Base-by-base conservation (phyloP, 495 filamentous ascomycete species). In the Ascobolus immersus region DNA sequence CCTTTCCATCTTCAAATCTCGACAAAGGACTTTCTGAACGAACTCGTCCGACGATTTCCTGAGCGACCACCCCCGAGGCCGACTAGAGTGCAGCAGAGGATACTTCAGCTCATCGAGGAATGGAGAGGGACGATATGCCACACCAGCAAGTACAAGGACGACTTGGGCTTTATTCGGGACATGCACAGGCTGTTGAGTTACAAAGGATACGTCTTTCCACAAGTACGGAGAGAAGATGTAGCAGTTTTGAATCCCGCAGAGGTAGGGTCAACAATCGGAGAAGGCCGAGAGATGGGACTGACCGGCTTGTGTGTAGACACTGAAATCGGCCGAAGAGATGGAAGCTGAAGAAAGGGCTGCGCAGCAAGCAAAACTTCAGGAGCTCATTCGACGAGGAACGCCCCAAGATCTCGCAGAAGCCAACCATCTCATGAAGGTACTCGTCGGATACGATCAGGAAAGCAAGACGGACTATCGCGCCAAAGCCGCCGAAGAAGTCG, bases 21-120 rank as follows among this genome's bases (percentile, higher is more conserved):
- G 52, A 94, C 86, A 36, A 96, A 96, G 52, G 86, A 96, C 44
- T 94, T 96, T 47, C 67, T 96, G 36, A 96, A 94, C 59, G 86
- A 96, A 62, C 72, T 96, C 40, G 86, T 96, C 18, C 73, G 86
- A 37, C 65, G 84, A 34, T 96, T 96, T 49, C 86, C 86, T 37
- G 86, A 96, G 55, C 67, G 84, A 20, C 86, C 86, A 28, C 77
- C 84, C 8, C 61, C 82, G 39, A 71, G 86, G 33, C 65, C 82
- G 31, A 74, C 75, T 24, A 63, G 80, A 41, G 79, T 91, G 29
- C 86, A 96, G 57, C 61, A 69, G 51, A 77, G 76, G 55, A 92
- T 94, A 32, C 61, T 96, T 44, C 89, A 93, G 55, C 73, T 79
- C 41, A 92, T 96, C 45, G 86, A 96, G 56, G 86, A 94, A 69